These are phyloP conservation scores for Ceratobasidium papillatum DNA, from an alignment of 1,284 basidiomycete species.

Conservation along the genomic window DNA sequence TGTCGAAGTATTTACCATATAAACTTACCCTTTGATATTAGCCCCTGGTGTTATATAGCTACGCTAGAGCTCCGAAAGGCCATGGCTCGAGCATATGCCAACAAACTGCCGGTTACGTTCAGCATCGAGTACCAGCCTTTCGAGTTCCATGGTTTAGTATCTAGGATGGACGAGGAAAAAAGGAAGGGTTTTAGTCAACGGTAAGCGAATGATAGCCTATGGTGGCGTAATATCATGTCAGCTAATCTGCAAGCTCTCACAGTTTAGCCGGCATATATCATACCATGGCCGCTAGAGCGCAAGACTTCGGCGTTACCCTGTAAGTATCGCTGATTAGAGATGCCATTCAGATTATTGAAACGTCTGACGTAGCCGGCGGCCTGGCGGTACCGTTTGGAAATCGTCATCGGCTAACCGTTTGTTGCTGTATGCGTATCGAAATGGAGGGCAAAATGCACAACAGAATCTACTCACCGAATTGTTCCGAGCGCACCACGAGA, in stretches of 20 bases:
- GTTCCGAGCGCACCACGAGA: slow-evolving; percentile 73
- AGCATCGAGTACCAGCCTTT: slow-evolving; percentile 80
- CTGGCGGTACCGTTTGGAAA: slow-evolving; percentile 64
- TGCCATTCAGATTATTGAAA: neutral
- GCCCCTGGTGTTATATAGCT: slow-evolving; percentile 35
- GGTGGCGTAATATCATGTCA: slow-evolving; percentile 51
- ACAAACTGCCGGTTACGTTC: slow-evolving; percentile 69
- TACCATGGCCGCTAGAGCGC: neutral
- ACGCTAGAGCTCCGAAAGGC: slow-evolving; percentile 68
- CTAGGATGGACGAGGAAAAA: slow-evolving; percentile 48
- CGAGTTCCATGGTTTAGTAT: slow-evolving; percentile 64
- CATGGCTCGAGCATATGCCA: slow-evolving; percentile 61
- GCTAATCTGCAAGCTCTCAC: slow-evolving; percentile 61
- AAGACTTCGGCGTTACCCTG: slow-evolving; percentile 18
- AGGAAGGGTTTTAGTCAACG: slow-evolving; percentile 53
- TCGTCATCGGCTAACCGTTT: slow-evolving; percentile 77
- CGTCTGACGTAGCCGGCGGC: neutral
- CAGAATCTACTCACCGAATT: slow-evolving; percentile 63
- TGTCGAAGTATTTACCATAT: neutral
- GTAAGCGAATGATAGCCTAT: slow-evolving; percentile 42
- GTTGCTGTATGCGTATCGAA: slow-evolving; percentile 71
- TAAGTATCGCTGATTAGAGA: slow-evolving; percentile 42
- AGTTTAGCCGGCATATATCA: slow-evolving; percentile 2
- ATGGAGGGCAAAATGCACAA: slow-evolving; percentile 73
- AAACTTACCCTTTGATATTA: neutral